Evolutionary conservation across 257 asterid species (phyloP).

Genomic region (Capsicum chinense): DNA sequence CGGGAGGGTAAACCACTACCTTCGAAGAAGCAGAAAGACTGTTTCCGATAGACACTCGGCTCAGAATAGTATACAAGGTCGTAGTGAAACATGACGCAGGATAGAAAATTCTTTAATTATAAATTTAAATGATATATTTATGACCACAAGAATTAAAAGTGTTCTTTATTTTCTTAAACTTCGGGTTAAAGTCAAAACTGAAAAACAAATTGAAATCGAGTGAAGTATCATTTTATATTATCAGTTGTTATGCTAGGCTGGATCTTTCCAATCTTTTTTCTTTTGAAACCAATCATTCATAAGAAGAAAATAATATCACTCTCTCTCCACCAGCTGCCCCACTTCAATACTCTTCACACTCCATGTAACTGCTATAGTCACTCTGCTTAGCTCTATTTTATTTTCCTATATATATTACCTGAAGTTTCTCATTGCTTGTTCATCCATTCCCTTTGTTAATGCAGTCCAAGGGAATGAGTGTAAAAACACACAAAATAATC

Average conservation of each 20-base stretch:
- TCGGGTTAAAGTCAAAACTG: too few species aligned
- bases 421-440: constrained; percentile 28
- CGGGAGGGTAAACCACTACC: too few species aligned
- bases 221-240: background rate
- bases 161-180: too few species aligned
- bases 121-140: too few species aligned
- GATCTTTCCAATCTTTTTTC: background rate
- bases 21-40: too few species aligned
- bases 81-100: too few species aligned
- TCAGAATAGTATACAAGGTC: too few species aligned
- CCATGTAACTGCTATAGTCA: background rate
- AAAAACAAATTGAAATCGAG: too few species aligned
- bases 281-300: background rate
- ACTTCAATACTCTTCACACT: background rate
- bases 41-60: too few species aligned
- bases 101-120: too few species aligned
- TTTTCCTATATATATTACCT: constrained; percentile 20
- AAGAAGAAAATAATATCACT: background rate
- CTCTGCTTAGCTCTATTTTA: background rate
- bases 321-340: background rate
- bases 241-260: background rate
- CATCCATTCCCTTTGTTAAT: constrained; percentile 24
- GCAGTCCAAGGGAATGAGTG: background rate
- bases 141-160: too few species aligned
- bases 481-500: background rate